Base-by-base conservation (phyloP, 306 rosid species). In the Hippophae tibetana region DNA sequence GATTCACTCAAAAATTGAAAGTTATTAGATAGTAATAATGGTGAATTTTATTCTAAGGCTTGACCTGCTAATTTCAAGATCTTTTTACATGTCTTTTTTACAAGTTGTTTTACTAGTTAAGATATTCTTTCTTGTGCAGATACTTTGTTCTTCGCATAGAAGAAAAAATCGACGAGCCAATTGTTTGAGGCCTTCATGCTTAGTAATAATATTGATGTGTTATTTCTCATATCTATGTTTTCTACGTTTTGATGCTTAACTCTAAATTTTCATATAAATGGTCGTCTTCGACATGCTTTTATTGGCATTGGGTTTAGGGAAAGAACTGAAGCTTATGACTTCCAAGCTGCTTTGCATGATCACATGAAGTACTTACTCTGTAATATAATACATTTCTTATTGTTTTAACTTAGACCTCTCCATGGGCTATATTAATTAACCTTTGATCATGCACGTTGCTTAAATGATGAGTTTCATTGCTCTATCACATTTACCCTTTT, bases 81-180 rank as follows among this genome's bases (percentile, higher is more conserved):
- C 18, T 18, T 18, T 18, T 18, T 18, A 18, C 18, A 18, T 18
- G 18, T 18, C 18, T 18, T 18, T 18, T 42, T 45, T 62, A 56
- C 52, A 54, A 23, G 61, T 44, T 69, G 71, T 66, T 67, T 18
- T 18, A 18, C 18, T 18, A 0, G 18, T 18, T 42, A 63, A 62
- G 43, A 47, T 14, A 31, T 63, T 42, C 47, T 65, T 72, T 49
- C 43, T 56, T 65, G 41, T 71, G 85, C 86, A 92, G 96, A 70
- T 92, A 92, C 73, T 92, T 92, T 80, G 99, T 92, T 80, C 95
- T 92, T 67, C 99, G 95, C 56, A 64, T 92, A 51, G 99, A 92
- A 82, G 99, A 92, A 76, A 85, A 85, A 77, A 85, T 92, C 56
- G 95, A 96, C 88, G 73, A 78, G 96, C 69, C 49, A 49, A 47